Base-by-base conservation (phyloP, 1,284 basidiomycete genomes). In the Trichosporon sp. region DNA sequence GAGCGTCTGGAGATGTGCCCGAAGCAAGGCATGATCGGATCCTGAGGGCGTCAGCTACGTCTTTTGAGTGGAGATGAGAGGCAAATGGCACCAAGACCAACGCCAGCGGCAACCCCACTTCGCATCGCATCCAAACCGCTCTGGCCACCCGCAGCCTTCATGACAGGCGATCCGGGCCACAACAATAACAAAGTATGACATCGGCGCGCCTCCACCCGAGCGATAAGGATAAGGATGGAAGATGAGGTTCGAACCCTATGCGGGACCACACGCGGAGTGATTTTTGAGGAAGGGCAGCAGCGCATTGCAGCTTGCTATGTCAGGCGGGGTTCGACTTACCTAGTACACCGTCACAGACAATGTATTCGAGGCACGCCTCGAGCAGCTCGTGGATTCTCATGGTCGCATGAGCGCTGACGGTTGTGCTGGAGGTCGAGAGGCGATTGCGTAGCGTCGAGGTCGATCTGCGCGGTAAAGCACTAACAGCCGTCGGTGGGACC, bases 351-450 rank as follows among this genome's bases (percentile, higher is more conserved):
- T 79, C 78, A 58, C 71, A 63, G 21, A 72, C 72, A 16, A 77
- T 69, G 59, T 75, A 78, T 61, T 78, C 74, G 57, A 79, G 65
- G 59, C 71, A 75, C 0, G 67, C 66, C 60, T 79, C 76, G 63
- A 78, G 69, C 16, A 78, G 65, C 63, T 79, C 74, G 66, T 79
- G 76, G 11, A 79, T 73, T 64, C 73, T 68, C 77, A 79, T 79
- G 21, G 31, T 27, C 36, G 58, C 58, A 54, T 54, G 49, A 31
- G 49, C 49, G 49, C 49, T 29, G 27, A 16, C 27, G 49, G 16
- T 13, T 25, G 36, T 3, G n/a, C n/a, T 27, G 33, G 33, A 37
- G 25, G 33, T 23, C 33, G 56, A 37, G 11, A 27, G 27, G 13
- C 19, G 49, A 27, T 54, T n/a, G 25, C 49, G 49, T 54, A 29